phyloP scores from a whole-genome alignment of 768 basidiomycete species.

The Stropharia rugosoannulata region DNA sequence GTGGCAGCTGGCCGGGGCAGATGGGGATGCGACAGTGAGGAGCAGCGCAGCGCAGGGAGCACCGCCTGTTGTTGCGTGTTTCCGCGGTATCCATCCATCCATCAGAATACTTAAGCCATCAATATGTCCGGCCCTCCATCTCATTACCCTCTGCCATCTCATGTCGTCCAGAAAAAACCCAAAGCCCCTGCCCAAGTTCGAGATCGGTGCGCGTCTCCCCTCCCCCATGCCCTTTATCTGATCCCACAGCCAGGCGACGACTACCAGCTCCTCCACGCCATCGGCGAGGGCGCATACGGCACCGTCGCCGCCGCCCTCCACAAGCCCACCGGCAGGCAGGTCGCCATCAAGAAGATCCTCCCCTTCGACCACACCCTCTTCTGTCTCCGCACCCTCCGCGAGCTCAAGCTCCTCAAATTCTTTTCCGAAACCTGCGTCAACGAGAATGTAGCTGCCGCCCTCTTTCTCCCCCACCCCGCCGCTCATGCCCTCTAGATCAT shows the following conservation, averaged over 20 bases:
- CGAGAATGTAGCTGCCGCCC: constrained; percentile 56
- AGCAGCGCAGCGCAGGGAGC: background rate
- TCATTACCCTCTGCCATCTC: constrained; percentile 11
- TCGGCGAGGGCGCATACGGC: constrained; percentile 89
- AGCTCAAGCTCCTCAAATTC: constrained; percentile 88
- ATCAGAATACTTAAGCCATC: constrained; percentile 10
- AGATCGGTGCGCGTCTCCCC: constrained; percentile 47
- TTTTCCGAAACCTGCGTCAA: constrained; percentile 79
- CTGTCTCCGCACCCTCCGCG: constrained; percentile 84
- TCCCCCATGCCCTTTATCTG: constrained; percentile 1
- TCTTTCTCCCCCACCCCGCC: constrained; percentile 3
- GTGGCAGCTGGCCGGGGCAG: background rate
- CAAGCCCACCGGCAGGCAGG: constrained; percentile 75
- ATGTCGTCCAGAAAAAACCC: constrained; percentile 59
- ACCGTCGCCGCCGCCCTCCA: constrained; percentile 89
- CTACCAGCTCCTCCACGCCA: constrained; percentile 70
- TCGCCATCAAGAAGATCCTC: constrained; percentile 94
- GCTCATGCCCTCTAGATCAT: constrained; percentile 61
- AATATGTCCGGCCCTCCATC: constrained; percentile 8
- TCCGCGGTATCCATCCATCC: constrained; percentile 21
- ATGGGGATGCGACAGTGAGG: background rate
- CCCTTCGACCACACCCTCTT: constrained; percentile 95
- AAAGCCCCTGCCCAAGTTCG: constrained; percentile 73
- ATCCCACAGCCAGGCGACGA: constrained; percentile 51
- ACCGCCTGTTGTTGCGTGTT: constrained; percentile 16